phyloP scores from a whole-genome alignment of 1,284 basidiomycete genomes.

The Phlebopus sp. region DNA sequence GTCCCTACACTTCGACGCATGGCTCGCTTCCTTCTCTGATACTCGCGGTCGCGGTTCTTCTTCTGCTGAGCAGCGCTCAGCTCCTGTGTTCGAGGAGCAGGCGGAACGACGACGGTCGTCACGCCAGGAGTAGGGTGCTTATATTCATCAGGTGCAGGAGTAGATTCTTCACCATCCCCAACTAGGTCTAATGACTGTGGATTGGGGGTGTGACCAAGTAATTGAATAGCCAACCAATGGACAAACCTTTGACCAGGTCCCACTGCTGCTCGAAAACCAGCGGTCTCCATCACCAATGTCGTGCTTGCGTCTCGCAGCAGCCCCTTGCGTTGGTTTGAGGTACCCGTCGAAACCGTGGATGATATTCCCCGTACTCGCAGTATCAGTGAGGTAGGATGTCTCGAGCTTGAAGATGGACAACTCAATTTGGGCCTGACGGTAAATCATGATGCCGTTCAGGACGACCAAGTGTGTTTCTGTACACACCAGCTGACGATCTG shows the following conservation, averaged over 20 bases:
- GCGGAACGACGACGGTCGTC: conserved; percentile 72
- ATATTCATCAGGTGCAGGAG: conserved; percentile 55
- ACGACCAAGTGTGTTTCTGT: conserved; percentile 1
- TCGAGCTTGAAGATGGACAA: conserved; percentile 73
- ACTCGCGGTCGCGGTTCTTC: conserved; percentile 70
- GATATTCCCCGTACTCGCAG: conserved; percentile 76
- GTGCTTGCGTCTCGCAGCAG: conserved; percentile 60
- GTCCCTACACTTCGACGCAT: conserved; percentile 58
- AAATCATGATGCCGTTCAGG: conserved; percentile 1
- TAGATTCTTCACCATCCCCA: conserved; percentile 69
- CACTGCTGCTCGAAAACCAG: conserved; percentile 75
- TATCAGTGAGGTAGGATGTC: conserved; percentile 69
- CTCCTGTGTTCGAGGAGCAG: conserved; percentile 61
- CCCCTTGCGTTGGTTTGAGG: conserved; percentile 64
- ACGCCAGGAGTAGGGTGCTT: conserved; percentile 60
- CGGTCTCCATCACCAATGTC: conserved; percentile 75
- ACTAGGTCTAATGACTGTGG: conserved; percentile 66
- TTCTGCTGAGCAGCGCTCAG: conserved; percentile 68
- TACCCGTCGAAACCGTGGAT: conserved; percentile 82
- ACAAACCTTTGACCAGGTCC: conserved; percentile 67
- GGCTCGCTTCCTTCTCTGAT: conserved; percentile 71
- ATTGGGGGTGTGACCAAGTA: conserved; percentile 2
- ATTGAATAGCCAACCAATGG: neutral
- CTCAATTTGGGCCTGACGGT: conserved; percentile 64
- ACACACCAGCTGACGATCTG: conserved; percentile 72